These are phyloP conservation scores for Pleurozium schreberi DNA, from an alignment of 225 moss, liverwort and hornwort species.

Conservation along the genomic window DNA sequence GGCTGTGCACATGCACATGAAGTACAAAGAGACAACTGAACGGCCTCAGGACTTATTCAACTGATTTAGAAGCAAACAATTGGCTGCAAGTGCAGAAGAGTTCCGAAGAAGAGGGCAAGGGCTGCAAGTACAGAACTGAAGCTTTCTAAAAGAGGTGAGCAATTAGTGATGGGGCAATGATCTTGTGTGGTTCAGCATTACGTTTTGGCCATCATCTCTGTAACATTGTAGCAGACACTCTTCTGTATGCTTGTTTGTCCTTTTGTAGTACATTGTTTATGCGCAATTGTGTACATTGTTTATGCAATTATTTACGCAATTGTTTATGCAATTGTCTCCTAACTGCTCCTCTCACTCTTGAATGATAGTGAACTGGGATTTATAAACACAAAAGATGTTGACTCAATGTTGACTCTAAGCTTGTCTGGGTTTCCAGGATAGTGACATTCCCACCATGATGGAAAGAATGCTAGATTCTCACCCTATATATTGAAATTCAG, in stretches of 20 bases:
- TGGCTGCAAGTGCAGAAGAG: background rate
- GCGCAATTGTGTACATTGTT: background rate
- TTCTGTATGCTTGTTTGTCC: background rate
- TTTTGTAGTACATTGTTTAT: background rate
- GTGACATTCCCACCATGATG: background rate
- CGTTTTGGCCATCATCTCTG: background rate
- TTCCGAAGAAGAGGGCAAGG: background rate
- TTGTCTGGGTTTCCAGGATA: background rate
- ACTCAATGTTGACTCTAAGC: background rate
- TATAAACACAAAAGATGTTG: background rate
- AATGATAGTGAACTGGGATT: background rate
- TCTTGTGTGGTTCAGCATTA: background rate
- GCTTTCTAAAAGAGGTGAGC: background rate
- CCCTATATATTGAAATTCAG: background rate
- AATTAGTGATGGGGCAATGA: background rate
- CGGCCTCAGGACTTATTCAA: background rate
- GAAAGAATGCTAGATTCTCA: background rate
- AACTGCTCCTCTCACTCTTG: background rate
- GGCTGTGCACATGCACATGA: background rate
- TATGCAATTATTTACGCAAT: background rate
- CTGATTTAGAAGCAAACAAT: background rate
- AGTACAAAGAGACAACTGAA: background rate
- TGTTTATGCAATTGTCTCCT: background rate
- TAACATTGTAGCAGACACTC: background rate
- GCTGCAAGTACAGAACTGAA: background rate